phyloP scores from a whole-genome alignment of 805 yeast species.

The Wickerhamiella spandovensis region DNA sequence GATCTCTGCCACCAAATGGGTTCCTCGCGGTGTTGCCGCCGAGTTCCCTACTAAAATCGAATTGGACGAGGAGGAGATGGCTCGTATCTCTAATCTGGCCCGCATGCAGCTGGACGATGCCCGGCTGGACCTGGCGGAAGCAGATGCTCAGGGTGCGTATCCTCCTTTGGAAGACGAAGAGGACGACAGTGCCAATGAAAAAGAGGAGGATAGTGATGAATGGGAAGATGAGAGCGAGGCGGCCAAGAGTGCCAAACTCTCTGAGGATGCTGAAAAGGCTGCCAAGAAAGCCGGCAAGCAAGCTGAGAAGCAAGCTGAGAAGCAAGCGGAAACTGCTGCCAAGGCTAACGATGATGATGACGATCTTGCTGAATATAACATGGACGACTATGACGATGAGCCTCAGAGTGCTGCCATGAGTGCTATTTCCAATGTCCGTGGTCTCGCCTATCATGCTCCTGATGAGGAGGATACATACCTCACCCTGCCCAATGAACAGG shows the following conservation, averaged over 20 bases:
- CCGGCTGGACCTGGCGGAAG: constrained; percentile 44
- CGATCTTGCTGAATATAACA: constrained; percentile 34
- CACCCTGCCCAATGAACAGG: constrained; percentile 41
- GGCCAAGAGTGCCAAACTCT: constrained; percentile 4
- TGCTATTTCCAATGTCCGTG: constrained; percentile 33
- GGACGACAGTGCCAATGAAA: constrained; percentile 7
- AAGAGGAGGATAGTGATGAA: constrained; percentile 6
- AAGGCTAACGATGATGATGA: constrained; percentile 53
- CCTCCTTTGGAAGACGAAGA: constrained; percentile 8
- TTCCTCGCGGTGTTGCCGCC: constrained; percentile 88
- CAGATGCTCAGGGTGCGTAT: constrained; percentile 20
- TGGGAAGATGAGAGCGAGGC: constrained; percentile 23
- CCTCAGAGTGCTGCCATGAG: constrained; percentile 41
- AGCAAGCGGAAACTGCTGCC: constrained; percentile 4
- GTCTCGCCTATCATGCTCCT: constrained; percentile 28
- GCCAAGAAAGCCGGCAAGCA: background rate
- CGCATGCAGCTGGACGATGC: constrained; percentile 71
- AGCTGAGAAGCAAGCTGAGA: constrained; percentile 8
- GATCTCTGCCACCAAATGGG: constrained; percentile 88
- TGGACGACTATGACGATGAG: constrained; percentile 29
- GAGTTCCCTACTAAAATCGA: constrained; percentile 87
- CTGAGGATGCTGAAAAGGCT: constrained; percentile 1
- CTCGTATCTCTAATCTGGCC: constrained; percentile 75
- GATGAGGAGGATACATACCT: constrained; percentile 45
- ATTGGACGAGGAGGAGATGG: constrained; percentile 84